phyloP scores from a whole-genome alignment of 257 asterid species.

The Solanum sitiens region DNA sequence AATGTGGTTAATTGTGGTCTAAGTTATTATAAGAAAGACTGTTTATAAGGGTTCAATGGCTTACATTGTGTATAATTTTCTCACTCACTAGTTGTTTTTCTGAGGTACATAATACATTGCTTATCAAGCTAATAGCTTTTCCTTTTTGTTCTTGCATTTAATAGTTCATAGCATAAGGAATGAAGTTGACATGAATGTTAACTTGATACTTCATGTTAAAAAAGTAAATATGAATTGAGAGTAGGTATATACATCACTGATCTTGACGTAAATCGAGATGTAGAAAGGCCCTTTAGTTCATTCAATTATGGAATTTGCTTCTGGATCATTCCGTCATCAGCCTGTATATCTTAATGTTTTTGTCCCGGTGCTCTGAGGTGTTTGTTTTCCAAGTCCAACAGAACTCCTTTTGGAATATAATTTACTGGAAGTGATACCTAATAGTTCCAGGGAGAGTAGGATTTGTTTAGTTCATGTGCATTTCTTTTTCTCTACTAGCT shows the following conservation, averaged over 20 bases:
- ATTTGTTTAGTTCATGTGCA: background rate
- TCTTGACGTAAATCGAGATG: background rate
- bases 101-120: background rate
- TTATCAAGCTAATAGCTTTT: background rate
- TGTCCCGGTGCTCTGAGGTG: background rate
- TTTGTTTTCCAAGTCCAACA: background rate
- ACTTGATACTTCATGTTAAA: background rate
- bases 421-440: background rate
- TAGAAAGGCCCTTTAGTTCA: background rate
- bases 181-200: background rate
- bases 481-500: background rate
- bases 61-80: background rate
- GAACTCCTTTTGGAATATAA: background rate
- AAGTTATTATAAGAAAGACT: background rate
- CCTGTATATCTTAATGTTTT: background rate
- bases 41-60: background rate
- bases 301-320: background rate
- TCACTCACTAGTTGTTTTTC: background rate
- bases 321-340: background rate
- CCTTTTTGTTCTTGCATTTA: background rate
- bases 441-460: background rate
- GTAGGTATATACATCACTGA: background rate
- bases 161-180: background rate
- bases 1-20: background rate
- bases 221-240: background rate